These are phyloP conservation scores for Chlamydomonas sphaeroides DNA, from an alignment of 139 green algal genomes.

Conservation along the genomic window DNA sequence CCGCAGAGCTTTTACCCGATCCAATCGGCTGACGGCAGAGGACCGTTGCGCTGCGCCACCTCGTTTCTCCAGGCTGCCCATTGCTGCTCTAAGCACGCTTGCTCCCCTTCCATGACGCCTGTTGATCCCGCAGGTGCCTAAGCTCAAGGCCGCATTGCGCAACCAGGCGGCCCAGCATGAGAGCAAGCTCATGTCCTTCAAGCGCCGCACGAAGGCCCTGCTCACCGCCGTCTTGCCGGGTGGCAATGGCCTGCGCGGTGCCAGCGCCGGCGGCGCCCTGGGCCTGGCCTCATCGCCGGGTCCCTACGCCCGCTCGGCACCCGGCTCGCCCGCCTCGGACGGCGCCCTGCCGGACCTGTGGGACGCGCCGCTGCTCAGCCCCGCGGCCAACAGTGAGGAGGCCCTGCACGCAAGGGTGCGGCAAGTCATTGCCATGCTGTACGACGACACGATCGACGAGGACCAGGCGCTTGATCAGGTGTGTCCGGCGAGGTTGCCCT, in stretches of 20 bases:
- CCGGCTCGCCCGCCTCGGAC: neutral
- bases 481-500: too few species aligned
- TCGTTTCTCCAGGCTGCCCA: too few species aligned
- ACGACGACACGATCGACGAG: slow-evolving; percentile 23
- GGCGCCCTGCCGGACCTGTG: neutral
- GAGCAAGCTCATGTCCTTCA: slow-evolving; percentile 9
- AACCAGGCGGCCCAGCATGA: slow-evolving; percentile 23
- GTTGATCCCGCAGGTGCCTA: slow-evolving; percentile 1
- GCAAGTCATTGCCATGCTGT: slow-evolving; percentile 14
- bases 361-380: slow-evolving; percentile 11
- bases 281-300: neutral
- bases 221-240: slow-evolving; percentile 24
- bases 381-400: neutral
- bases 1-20: too few species aligned
- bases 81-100: too few species aligned
- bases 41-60: too few species aligned
- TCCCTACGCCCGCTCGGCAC: neutral
- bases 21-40: too few species aligned
- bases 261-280: neutral
- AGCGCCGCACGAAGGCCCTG: slow-evolving; percentile 32
- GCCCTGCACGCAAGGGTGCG: slow-evolving; percentile 14
- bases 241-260: neutral
- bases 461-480: slow-evolving; percentile 13
- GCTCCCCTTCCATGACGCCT: too few species aligned
- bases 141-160: slow-evolving; percentile 12